Evolutionary conservation across 805 yeast species (phyloP).

Genomic region (Nakazawaea pomicola): DNA sequence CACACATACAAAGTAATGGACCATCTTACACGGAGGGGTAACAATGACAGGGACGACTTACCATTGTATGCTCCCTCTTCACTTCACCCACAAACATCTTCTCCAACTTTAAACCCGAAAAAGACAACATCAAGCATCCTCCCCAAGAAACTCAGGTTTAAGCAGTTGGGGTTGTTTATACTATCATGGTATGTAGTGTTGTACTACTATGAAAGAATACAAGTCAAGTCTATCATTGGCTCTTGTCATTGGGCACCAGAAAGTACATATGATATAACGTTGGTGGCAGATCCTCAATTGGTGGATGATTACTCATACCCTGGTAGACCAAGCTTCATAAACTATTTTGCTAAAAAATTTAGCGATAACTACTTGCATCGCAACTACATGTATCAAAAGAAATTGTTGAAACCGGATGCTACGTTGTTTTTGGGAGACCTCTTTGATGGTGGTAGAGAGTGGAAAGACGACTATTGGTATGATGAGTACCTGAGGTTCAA

Average conservation of each 20-base stretch:
- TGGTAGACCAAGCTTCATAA: conserved; percentile 45
- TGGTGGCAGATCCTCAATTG: conserved; percentile 93
- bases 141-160: no score
- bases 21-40: conserved; percentile 6
- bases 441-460: conserved; percentile 91
- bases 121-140: no score
- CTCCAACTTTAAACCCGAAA: not conserved
- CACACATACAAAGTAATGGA: conserved; percentile 3
- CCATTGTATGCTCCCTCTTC: no score
- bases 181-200: conserved; percentile 36
- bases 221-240: conserved; percentile 34
- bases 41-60: conserved; percentile 1
- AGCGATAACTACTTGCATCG: conserved; percentile 78
- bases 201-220: conserved; percentile 42
- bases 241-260: conserved; percentile 25
- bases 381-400: conserved; percentile 60
- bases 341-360: conserved; percentile 51
- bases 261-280: conserved; percentile 10
- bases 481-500: conserved; percentile 67
- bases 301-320: conserved; percentile 89
- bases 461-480: conserved; percentile 66
- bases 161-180: conserved; percentile 1
- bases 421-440: conserved; percentile 84
- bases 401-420: conserved; percentile 63
- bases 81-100: no score